phyloP scores from a whole-genome alignment of 768 basidiomycete genomes.

The Leccinum subgranulosum region DNA sequence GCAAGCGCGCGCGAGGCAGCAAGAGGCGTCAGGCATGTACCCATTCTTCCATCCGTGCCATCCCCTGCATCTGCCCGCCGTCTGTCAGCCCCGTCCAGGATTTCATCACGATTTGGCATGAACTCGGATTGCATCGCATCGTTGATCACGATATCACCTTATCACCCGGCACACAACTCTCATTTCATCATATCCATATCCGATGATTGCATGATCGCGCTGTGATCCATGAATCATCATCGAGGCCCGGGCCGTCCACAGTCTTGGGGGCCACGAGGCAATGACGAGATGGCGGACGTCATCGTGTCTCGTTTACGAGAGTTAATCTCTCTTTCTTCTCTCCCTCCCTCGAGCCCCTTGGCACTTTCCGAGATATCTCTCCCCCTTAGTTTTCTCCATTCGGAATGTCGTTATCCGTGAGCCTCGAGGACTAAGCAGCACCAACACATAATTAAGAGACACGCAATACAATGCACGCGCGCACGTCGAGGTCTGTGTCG shows the following conservation, averaged over 20 bases:
- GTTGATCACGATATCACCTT: neutral
- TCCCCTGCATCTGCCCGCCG: too few relatives aligned
- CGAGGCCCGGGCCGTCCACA: neutral
- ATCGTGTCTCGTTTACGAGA: neutral
- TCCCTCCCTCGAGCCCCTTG: neutral
- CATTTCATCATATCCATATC: neutral
- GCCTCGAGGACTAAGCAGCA: neutral
- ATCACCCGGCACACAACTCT: neutral
- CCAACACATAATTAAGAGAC: neutral
- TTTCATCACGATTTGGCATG: neutral
- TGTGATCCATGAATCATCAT: neutral
- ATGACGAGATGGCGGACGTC: neutral
- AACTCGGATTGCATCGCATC: neutral
- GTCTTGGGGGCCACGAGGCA: neutral
- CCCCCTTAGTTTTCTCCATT: neutral
- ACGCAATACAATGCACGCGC: neutral
- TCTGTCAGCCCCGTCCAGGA: neutral
- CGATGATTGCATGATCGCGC: neutral
- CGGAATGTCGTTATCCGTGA: neutral
- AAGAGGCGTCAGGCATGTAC: neutral
- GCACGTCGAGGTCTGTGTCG: neutral
- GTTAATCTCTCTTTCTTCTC: neutral
- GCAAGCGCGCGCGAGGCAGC: neutral
- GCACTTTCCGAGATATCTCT: neutral
- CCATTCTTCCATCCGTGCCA: neutral